Base-by-base conservation (phyloP, 2,329 filamentous ascomycete species). In the Pseudogymnoascus sp. region DNA sequence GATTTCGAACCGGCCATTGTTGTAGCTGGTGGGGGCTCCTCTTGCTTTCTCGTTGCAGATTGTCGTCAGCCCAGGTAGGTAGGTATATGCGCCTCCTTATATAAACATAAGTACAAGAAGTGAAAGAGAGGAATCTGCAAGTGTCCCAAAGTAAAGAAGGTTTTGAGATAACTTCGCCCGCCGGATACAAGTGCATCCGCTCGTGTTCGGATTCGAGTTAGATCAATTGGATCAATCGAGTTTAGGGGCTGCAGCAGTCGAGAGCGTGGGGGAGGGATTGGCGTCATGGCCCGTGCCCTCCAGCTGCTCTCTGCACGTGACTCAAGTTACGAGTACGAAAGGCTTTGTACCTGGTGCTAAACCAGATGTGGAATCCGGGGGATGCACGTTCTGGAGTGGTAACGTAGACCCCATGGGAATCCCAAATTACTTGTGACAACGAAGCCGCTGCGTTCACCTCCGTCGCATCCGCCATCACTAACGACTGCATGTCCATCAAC, bases 1-100 rank as follows among this genome's bases (percentile, higher is more conserved):
- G 69, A 66, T 56, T 56, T 56, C 24, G 46, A 33, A 19, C 24
- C 28, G 14, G 46, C 22, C 46, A 56, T 56, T 26, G 28, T 56
- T 28, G 12, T 16, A 41, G 38, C 3, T 22, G 16, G 8, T 11
- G 7, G 12, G 37, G 6, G 14, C 6, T n/a, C 6, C 12, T 40
- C n/a, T 16, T 40, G 12, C 37, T 40, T n/a, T 40, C 14, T 40
- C 37, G 38, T 19, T 4, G 35, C 35, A 38, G 14, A 38, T n/a
- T 38, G 35, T 38, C 1, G 35, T 35, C 35, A 38, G n/a, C 12
- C 35, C 14, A 38, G n/a, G 37, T 38, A 38, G n/a, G 37, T 38
- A 19, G 19, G 19, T 19, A 38, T 38, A 38, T 16, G 14, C 0
- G 6, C 8, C 8, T 41, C 38, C 38, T 41, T 41, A 41, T 41